Percentiles rank a stretch among this genome's conserved stretches.
Conservation (phyloP, 331 rosid genomes). For the Telfairia occidentalis region DNA sequence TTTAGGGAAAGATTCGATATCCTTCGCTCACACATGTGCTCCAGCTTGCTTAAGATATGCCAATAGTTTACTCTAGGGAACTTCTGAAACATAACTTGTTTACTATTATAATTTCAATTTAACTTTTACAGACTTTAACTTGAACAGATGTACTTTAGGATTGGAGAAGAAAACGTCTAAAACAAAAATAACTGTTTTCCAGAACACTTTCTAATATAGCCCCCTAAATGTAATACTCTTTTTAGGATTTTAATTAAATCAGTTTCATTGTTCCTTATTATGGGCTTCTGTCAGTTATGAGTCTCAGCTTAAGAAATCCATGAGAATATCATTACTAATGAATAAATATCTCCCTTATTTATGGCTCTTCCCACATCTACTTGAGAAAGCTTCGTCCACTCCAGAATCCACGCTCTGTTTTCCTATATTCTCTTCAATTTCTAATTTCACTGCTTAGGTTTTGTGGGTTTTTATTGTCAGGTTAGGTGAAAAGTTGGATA, state of each 20-base stretch:
- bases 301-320: background rate
- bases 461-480: conserved; percentile 18
- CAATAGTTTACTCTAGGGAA: background rate
- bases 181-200: background rate
- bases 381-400: too few species aligned
- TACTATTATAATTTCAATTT: too few species aligned
- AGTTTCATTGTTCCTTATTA: background rate
- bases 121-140: too few species aligned
- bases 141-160: too few species aligned
- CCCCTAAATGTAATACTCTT: background rate
- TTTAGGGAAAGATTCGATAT: background rate
- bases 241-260: background rate
- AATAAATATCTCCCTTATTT: background rate
- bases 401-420: background rate
- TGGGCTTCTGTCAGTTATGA: background rate
- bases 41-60: background rate
- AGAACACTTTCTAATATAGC: background rate
- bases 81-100: too few species aligned
- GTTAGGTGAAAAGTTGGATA: conserved; percentile 30
- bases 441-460: background rate
- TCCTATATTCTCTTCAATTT: background rate
- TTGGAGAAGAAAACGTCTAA: background rate
- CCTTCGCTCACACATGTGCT: background rate
- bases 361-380: background rate
- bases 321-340: background rate